Conservation (phyloP, 1,139 yeast species). For the Yamadazyma mexicana region DNA sequence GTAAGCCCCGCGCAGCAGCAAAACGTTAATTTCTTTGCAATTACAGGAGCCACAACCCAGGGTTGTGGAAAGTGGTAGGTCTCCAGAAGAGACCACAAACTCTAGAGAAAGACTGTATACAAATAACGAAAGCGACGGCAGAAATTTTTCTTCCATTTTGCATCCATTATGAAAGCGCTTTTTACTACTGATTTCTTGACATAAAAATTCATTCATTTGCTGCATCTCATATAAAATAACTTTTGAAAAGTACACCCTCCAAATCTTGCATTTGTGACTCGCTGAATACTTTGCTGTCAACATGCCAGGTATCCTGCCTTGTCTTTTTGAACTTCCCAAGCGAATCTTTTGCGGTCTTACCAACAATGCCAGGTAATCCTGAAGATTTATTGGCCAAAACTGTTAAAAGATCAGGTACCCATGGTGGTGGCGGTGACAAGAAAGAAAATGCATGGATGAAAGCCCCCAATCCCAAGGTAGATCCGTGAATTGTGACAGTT, state of each 20-base stretch:
- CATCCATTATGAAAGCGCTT: too few relatives aligned
- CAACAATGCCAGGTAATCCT: constrained; percentile 73
- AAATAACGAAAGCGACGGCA: too few relatives aligned
- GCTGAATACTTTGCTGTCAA: constrained; percentile 76
- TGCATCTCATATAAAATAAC: constrained; percentile 63
- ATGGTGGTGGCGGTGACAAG: constrained; percentile 84
- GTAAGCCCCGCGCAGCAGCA: too few relatives aligned
- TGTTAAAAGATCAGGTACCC: constrained; percentile 81
- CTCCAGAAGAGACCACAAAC: too few relatives aligned
- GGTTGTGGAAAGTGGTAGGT: too few relatives aligned
- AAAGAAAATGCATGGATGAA: constrained; percentile 89
- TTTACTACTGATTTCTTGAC: too few relatives aligned
- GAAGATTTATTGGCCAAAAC: constrained; percentile 69
- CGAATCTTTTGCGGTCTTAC: constrained; percentile 80
- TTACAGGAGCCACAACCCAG: too few relatives aligned
- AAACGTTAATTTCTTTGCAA: too few relatives aligned
- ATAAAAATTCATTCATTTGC: too few relatives aligned
- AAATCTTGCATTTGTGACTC: constrained; percentile 83
- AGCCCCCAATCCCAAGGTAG: constrained; percentile 88
- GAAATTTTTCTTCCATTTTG: too few relatives aligned
- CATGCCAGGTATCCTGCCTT: constrained; percentile 96
- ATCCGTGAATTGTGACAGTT: constrained; percentile 67
- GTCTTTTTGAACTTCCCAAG: constrained; percentile 87
- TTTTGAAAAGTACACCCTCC: constrained; percentile 92
- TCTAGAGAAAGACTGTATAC: too few relatives aligned